A percentile compares a stretch with the other conserved stretches of the same genome.
These are phyloP conservation scores for Backusella psychrophila DNA, from an alignment of 192 early-diverging fungal species.

Conservation along the genomic window DNA sequence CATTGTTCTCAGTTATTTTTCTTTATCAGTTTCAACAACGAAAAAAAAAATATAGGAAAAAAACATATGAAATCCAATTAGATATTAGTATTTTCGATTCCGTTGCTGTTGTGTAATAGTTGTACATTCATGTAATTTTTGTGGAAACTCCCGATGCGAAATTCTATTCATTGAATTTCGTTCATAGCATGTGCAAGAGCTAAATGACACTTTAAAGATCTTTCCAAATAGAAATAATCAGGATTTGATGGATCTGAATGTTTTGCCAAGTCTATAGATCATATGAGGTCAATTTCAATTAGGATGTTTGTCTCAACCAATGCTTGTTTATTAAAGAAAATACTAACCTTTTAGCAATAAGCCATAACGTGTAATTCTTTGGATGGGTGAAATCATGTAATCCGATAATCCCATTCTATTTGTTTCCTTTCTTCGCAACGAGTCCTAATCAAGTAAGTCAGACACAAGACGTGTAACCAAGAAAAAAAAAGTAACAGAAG, in stretches of 20 bases:
- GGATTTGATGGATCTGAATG: conserved; percentile 18
- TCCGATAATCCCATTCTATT: conserved; percentile 67
- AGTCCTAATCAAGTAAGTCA: conserved; percentile 32
- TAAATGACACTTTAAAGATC: conserved; percentile 30
- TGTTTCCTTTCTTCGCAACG: conserved; percentile 47
- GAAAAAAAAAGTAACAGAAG: conserved; percentile 8
- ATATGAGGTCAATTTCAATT: background rate
- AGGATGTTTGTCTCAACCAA: background rate
- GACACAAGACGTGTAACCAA: conserved; percentile 1
- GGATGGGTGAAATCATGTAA: conserved; percentile 76
- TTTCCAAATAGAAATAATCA: conserved; percentile 26
- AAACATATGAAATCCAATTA: background rate
- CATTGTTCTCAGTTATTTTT: background rate
- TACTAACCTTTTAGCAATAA: conserved; percentile 57
- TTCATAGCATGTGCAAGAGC: conserved; percentile 38
- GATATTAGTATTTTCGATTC: background rate
- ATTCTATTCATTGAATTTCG: conserved; percentile 20
- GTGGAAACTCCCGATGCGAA: background rate
- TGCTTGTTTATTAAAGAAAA: background rate
- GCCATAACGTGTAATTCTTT: conserved; percentile 77
- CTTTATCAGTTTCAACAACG: background rate
- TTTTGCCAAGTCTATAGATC: conserved; percentile 37
- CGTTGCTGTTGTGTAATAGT: background rate
- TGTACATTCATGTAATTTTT: background rate
- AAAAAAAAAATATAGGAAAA: background rate